Percentiles rank a stretch among this genome's conserved stretches.
phyloP scores from a whole-genome alignment of 768 basidiomycete species.

The Boletus rubropictus region DNA sequence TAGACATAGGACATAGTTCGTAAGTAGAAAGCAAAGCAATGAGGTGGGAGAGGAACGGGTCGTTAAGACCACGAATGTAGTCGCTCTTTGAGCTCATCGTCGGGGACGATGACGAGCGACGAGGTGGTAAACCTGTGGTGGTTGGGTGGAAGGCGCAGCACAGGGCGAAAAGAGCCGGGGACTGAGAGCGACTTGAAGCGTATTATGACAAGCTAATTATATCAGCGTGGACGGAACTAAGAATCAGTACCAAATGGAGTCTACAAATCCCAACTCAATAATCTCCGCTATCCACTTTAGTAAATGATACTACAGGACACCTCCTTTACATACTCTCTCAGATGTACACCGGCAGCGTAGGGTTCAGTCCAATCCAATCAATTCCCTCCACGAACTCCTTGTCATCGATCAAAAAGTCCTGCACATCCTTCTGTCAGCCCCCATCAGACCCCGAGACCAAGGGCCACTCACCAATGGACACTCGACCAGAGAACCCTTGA shows the following conservation, averaged over 20 bases:
- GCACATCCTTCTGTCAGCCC: conserved; percentile 8
- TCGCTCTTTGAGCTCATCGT: conserved; percentile 34
- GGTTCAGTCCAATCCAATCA: conserved; percentile 71
- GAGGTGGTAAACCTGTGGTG: conserved; percentile 5
- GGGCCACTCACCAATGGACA: conserved; percentile 54
- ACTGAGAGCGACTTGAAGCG: neutral
- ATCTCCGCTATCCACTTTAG: conserved; percentile 17
- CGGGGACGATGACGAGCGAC: conserved; percentile 13
- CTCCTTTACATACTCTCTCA: conserved; percentile 25
- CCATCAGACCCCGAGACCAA: neutral
- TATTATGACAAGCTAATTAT: conserved; percentile 3
- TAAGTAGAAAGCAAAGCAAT: conserved; percentile 55
- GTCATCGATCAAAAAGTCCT: conserved; percentile 86
- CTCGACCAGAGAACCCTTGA: conserved; percentile 71
- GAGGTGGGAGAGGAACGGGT: conserved; percentile 49
- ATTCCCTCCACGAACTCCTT: conserved; percentile 62
- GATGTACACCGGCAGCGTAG: conserved; percentile 75
- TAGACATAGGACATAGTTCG: conserved; percentile 46
- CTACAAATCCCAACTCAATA: neutral
- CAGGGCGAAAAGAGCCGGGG: neutral
- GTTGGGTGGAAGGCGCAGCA: neutral
- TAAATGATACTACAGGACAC: too few relatives aligned
- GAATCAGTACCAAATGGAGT: neutral
- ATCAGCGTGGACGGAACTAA: neutral
- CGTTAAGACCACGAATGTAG: conserved; percentile 16